These are phyloP conservation scores for Castanospermum australe DNA, from an alignment of 306 rosid species.

Conservation along the genomic window DNA sequence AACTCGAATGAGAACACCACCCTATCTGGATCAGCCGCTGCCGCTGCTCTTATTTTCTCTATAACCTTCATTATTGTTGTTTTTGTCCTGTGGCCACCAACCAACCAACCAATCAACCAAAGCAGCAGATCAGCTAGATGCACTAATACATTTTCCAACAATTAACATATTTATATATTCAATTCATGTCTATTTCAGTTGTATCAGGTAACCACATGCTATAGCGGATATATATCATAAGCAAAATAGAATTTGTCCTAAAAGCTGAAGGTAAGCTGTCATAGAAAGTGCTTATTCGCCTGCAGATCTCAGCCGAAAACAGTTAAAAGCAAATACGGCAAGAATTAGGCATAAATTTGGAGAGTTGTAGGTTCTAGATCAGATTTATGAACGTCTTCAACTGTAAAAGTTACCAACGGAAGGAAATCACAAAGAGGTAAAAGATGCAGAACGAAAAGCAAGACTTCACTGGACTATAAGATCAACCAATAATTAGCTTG, in stretches of 20 bases:
- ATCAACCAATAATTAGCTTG: neutral
- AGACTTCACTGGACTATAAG: neutral
- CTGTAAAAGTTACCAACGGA: neutral
- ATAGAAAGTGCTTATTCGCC: neutral
- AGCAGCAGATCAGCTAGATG: conserved; percentile 24
- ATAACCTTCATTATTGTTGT: conserved; percentile 62
- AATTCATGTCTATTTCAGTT: neutral
- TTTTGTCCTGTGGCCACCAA: conserved; percentile 8
- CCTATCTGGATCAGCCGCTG: conserved; percentile 47
- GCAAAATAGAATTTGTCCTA: neutral
- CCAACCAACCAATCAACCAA: conserved; percentile 10
- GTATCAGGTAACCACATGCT: neutral
- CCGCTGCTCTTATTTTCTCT: conserved; percentile 66
- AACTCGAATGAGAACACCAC: conserved; percentile 91
- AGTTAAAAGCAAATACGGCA: neutral
- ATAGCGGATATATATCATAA: neutral
- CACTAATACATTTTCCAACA: neutral
- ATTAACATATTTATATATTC: neutral
- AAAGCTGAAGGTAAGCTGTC: neutral
- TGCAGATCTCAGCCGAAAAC: conserved; percentile 13
- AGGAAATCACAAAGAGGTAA: neutral
- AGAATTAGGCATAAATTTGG: neutral
- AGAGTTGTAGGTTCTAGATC: neutral
- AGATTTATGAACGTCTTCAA: neutral
- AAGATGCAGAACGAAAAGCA: neutral